phyloP scores from a whole-genome alignment of 2,329 filamentous ascomycete genomes.

The Rachicladosporium sp. region DNA sequence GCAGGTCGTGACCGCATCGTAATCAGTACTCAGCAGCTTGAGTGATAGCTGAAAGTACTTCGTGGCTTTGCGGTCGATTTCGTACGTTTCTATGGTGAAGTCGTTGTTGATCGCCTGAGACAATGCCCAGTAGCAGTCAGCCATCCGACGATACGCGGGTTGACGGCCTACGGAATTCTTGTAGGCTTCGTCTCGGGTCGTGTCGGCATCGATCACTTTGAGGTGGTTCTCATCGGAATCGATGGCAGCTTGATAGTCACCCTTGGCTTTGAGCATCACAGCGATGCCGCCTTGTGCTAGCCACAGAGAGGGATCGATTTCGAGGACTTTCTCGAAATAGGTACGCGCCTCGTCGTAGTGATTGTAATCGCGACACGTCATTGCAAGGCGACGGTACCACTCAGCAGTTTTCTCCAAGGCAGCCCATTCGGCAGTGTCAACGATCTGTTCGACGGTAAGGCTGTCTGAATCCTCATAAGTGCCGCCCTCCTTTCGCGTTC shows the following conservation, averaged over 20 bases:
- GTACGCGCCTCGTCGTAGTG: slow-evolving; percentile 7
- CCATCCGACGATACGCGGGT: not conserved
- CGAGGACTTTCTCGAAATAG: slow-evolving; percentile 9
- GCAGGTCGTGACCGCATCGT: slow-evolving; percentile 1
- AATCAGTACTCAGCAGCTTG: slow-evolving; percentile 1
- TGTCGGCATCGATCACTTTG: slow-evolving; percentile 1
- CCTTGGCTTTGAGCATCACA: slow-evolving; percentile 2
- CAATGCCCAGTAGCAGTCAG: slow-evolving; percentile 1
- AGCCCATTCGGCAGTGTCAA: slow-evolving; percentile 6
- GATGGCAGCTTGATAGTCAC: slow-evolving; percentile 9
- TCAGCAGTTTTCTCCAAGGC: slow-evolving; percentile 9
- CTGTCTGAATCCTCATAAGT: not conserved
- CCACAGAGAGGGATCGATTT: slow-evolving; percentile 6
- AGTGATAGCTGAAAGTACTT: not conserved
- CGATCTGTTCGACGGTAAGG: slow-evolving; percentile 2
- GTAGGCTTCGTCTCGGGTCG: not conserved
- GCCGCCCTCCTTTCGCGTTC: not conserved
- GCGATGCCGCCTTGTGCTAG: slow-evolving; percentile 7
- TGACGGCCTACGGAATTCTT: not conserved
- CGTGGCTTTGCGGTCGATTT: not conserved
- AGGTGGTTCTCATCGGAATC: slow-evolving; percentile 3
- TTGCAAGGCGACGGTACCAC: slow-evolving; percentile 9
- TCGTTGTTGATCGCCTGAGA: not conserved
- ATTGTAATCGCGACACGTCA: slow-evolving; percentile 7
- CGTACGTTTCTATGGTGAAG: not conserved